Percentiles rank a stretch among this genome's conserved stretches.
Evolutionary conservation across 768 basidiomycete species (phyloP).

Genomic region (Clavaria fumosa): DNA sequence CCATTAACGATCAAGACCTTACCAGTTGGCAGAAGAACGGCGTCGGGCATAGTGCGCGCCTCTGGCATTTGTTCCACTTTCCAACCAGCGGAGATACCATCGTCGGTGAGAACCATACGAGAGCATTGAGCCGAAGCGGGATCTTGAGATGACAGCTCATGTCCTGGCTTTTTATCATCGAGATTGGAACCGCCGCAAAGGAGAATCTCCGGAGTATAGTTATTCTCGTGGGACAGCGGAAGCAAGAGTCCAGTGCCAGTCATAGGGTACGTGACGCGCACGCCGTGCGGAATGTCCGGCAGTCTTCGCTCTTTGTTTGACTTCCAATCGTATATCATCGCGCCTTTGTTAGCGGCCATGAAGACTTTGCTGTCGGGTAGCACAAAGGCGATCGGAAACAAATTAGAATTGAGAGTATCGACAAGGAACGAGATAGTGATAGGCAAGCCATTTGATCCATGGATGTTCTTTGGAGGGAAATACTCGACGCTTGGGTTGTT

Average conservation of each 20-base stretch:
- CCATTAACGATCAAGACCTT: constrained; percentile 65
- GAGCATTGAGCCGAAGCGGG: constrained; percentile 61
- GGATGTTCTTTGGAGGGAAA: constrained; percentile 65
- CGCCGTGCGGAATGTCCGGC: constrained; percentile 57
- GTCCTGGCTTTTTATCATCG: constrained; percentile 42
- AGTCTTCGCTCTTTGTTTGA: constrained; percentile 43
- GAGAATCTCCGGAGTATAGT: constrained; percentile 53
- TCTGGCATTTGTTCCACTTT: constrained; percentile 59
- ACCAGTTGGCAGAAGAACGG: constrained; percentile 69
- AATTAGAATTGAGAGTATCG: constrained; percentile 65
- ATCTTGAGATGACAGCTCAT: constrained; percentile 55
- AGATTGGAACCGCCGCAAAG: constrained; percentile 65
- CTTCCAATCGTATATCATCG: constrained; percentile 69
- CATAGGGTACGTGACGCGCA: constrained; percentile 77
- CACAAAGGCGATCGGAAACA: constrained; percentile 63
- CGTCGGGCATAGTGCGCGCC: constrained; percentile 64
- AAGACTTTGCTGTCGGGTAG: constrained; percentile 60
- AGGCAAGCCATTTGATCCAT: constrained; percentile 51
- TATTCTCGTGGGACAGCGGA: constrained; percentile 45
- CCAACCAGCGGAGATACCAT: constrained; percentile 58
- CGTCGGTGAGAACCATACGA: constrained; percentile 47
- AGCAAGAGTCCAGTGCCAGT: constrained; percentile 60
- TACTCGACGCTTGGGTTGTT: constrained; percentile 76
- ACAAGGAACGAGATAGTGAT: constrained; percentile 47
- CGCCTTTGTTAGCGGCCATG: constrained; percentile 64